Percentiles rank a stretch among this genome's conserved stretches.
Conservation (phyloP, 495 filamentous ascomycete genomes). For the Jackrogersella multiformis region DNA sequence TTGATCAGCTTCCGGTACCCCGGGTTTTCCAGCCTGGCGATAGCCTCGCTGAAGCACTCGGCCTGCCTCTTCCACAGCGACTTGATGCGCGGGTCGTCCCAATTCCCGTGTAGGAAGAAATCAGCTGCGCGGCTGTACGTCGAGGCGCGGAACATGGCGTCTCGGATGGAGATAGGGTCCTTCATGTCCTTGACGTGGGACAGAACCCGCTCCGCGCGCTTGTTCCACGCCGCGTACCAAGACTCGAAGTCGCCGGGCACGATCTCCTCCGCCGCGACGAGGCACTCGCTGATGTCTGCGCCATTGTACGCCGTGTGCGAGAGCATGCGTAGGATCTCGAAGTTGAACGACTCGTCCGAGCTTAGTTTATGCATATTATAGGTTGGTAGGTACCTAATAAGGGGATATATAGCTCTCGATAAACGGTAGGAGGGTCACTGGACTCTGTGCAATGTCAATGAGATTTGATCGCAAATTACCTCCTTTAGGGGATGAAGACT, state of each 20-base stretch:
- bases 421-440: not conserved
- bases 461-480: not conserved
- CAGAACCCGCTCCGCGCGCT: constrained; percentile 17
- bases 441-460: not conserved
- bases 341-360: constrained; percentile 46
- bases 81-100: constrained; percentile 52
- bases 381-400: not conserved
- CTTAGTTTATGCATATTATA: constrained; percentile 31
- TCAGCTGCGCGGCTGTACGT: constrained; percentile 56
- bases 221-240: constrained; percentile 45
- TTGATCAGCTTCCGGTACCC: constrained; percentile 45
- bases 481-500: not conserved
- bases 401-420: not conserved
- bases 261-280: constrained; percentile 47
- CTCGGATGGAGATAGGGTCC: constrained; percentile 45
- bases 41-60: constrained; percentile 67
- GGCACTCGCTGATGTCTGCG: constrained; percentile 49
- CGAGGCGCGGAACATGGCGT: constrained; percentile 50
- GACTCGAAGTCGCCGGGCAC: constrained; percentile 49
- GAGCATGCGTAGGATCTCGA: constrained; percentile 45
- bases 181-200: constrained; percentile 17
- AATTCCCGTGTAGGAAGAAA: constrained; percentile 55
- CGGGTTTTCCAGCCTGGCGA: constrained; percentile 49
- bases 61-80: constrained; percentile 76
- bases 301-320: constrained; percentile 39